Conservation (phyloP, 1,284 basidiomycete species). For the Pholiota adiposa region DNA sequence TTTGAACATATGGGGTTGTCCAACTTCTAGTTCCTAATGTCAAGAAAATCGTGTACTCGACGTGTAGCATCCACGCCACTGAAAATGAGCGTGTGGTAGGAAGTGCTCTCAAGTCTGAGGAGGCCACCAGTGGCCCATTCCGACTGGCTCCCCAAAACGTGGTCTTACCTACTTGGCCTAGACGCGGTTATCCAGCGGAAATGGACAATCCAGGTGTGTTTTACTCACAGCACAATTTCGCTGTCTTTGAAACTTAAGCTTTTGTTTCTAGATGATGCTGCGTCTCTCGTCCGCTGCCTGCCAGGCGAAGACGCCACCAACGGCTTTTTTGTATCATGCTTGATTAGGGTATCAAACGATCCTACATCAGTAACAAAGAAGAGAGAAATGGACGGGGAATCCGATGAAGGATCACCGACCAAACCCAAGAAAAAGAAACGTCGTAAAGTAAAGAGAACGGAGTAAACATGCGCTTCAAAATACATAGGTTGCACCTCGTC, state of each 20-base stretch:
- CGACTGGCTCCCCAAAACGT: constrained; percentile 64
- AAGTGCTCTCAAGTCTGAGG: constrained; percentile 71
- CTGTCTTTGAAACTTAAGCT: constrained; percentile 3
- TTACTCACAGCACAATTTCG: constrained; percentile 1
- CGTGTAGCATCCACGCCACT: constrained; percentile 88
- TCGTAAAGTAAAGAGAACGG: constrained; percentile 19
- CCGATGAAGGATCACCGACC: constrained; percentile 6
- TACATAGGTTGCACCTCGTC: background rate
- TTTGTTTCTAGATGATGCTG: constrained; percentile 54
- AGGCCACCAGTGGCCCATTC: constrained; percentile 66
- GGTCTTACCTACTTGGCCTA: constrained; percentile 79
- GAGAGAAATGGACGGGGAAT: constrained; percentile 22
- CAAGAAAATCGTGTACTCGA: constrained; percentile 91
- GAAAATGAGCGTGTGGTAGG: constrained; percentile 85
- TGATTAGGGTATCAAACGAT: constrained; percentile 48
- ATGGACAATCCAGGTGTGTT: constrained; percentile 51
- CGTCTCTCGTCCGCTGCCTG: constrained; percentile 80
- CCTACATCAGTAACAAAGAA: constrained; percentile 18
- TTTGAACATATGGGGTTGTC: constrained; percentile 18
- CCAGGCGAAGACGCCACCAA: constrained; percentile 90
- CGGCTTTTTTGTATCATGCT: constrained; percentile 94
- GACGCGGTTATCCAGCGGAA: constrained; percentile 74
- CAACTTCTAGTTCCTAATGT: constrained; percentile 58
- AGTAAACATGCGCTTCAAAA: background rate
- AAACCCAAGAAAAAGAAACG: constrained; percentile 35